Percentiles rank a stretch among this genome's conserved stretches.
These are phyloP conservation scores for Magnaporthiopsis incrustans DNA, from an alignment of 2,329 filamentous ascomycete species.

Conservation along the genomic window DNA sequence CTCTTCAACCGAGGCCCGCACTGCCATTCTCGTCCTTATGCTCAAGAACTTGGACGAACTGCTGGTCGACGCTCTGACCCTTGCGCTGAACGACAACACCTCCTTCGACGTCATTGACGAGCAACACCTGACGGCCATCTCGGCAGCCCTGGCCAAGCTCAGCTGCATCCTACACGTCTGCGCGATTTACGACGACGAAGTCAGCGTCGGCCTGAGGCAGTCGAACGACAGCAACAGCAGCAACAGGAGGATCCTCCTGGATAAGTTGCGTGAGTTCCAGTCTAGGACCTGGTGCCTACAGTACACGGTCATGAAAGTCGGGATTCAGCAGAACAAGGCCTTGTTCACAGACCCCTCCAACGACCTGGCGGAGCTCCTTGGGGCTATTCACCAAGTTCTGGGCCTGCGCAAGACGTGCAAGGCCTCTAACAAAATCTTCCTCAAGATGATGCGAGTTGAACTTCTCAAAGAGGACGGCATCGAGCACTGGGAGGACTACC, in stretches of 20 bases:
- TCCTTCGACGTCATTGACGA: constrained; percentile 82
- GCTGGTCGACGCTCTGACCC: constrained; percentile 60
- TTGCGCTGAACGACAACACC: constrained; percentile 56
- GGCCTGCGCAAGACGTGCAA: constrained; percentile 83
- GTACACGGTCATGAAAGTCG: constrained; percentile 72
- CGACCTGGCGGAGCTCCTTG: constrained; percentile 70
- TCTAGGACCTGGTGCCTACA: constrained; percentile 82
- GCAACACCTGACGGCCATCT: constrained; percentile 64
- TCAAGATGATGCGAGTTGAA: constrained; percentile 83
- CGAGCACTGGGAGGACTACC: constrained; percentile 77
- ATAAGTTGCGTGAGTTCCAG: constrained; percentile 77
- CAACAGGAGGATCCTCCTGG: constrained; percentile 27
- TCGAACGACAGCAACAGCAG: constrained; percentile 1
- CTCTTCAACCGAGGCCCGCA: constrained; percentile 55
- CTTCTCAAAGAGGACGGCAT: constrained; percentile 67
- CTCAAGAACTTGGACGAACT: constrained; percentile 74
- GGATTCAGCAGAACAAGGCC: constrained; percentile 56
- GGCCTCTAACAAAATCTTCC: constrained; percentile 74
- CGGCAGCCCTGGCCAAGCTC: constrained; percentile 63
- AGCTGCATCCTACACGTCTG: constrained; percentile 70
- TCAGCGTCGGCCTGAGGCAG: constrained; percentile 66
- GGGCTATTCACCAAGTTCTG: constrained; percentile 73
- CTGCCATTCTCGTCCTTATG: constrained; percentile 61
- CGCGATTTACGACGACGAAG: constrained; percentile 74
- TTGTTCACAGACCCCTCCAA: constrained; percentile 59